phyloP scores from a whole-genome alignment of 768 basidiomycete genomes.

The Candolleomyces efflorescens region DNA sequence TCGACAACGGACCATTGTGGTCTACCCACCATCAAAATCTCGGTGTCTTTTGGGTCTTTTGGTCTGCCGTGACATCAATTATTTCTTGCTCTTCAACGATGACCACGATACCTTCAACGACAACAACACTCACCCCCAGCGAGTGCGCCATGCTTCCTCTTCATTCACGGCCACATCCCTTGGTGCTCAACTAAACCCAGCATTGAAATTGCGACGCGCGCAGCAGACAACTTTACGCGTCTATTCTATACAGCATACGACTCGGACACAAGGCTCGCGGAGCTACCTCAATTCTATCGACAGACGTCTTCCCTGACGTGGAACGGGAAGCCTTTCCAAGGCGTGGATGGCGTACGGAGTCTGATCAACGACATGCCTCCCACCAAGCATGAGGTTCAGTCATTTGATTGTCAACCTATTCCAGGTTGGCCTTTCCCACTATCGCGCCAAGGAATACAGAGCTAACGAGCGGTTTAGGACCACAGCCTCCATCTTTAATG shows the following conservation, averaged over 20 bases:
- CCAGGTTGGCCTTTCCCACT: conserved; percentile 47
- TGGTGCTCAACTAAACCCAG: conserved; percentile 31
- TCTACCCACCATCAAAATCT: too few relatives aligned
- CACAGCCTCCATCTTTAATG: conserved; percentile 72
- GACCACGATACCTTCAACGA: background rate
- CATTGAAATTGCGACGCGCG: conserved; percentile 80
- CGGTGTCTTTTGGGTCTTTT: too few relatives aligned
- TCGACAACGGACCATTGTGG: background rate
- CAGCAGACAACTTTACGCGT: conserved; percentile 79
- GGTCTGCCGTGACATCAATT: too few relatives aligned
- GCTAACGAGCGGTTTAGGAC: conserved; percentile 42
- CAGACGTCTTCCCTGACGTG: conserved; percentile 71
- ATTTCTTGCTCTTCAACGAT: background rate
- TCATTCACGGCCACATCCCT: conserved; percentile 11
- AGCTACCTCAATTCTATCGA: conserved; percentile 81
- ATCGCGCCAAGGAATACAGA: background rate
- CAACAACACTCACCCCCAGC: conserved; percentile 40
- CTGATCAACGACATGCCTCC: conserved; percentile 70
- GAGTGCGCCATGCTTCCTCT: conserved; percentile 42
- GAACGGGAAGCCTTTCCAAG: conserved; percentile 82
- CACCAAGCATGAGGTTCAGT: conserved; percentile 82
- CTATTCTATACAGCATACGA: conserved; percentile 83
- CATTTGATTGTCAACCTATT: conserved; percentile 88
- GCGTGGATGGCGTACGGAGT: conserved; percentile 61
- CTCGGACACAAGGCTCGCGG: conserved; percentile 68